phyloP scores from a whole-genome alignment of 148 eudicot species.

The Mesembryanthemum crystallinum region DNA sequence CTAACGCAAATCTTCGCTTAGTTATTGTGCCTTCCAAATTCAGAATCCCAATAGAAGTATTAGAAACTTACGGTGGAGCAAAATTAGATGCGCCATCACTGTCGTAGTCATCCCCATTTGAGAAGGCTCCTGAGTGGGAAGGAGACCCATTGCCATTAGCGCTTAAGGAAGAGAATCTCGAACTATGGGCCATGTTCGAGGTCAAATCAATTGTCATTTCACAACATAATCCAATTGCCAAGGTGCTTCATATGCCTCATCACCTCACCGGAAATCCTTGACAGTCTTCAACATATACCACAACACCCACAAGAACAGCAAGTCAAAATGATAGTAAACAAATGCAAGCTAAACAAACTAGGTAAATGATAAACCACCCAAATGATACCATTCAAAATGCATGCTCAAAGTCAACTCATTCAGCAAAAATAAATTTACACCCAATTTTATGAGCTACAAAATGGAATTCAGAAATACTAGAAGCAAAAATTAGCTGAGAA shows the following conservation, averaged over 20 bases:
- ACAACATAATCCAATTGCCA: constrained; percentile 13
- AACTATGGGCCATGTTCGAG: constrained; percentile 58
- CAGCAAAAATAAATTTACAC: constrained; percentile 6
- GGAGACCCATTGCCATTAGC: constrained; percentile 73
- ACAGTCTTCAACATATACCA: constrained; percentile 18
- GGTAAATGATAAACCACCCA: background rate
- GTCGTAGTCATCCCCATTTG: constrained; percentile 88
- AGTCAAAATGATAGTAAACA: constrained; percentile 16
- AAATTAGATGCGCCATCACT: constrained; percentile 84
- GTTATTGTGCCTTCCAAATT: background rate
- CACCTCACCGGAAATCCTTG: constrained; percentile 8
- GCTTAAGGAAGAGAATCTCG: constrained; percentile 59
- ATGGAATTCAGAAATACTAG: constrained; percentile 1
- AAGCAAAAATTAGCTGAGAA: constrained; percentile 6
- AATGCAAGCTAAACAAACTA: constrained; percentile 11
- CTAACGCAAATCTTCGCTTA: background rate
- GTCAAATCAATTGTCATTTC: constrained; percentile 61
- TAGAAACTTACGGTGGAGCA: constrained; percentile 79
- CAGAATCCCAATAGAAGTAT: background rate
- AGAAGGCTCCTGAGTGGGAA: constrained; percentile 52
- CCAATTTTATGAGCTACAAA: background rate
- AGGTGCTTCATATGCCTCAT: constrained; percentile 10
- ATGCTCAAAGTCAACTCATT: constrained; percentile 28
- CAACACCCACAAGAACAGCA: constrained; percentile 6
- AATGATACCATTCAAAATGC: background rate